Evolutionary conservation across 2,329 filamentous ascomycete species (phyloP).

Genomic region (Parafenestella ontariensis): DNA sequence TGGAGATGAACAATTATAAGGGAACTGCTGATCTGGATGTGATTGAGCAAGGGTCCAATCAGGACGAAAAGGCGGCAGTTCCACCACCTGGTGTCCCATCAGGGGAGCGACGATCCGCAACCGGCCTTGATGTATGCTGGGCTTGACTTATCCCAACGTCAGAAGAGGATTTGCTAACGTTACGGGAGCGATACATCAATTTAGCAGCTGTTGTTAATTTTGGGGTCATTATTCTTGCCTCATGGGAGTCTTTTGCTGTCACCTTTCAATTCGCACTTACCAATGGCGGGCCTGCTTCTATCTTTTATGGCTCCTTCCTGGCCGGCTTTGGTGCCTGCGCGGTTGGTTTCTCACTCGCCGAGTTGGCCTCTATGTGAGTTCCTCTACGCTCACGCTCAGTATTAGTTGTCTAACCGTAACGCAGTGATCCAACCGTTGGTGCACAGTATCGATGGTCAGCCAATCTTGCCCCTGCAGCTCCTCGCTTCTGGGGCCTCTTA

Average conservation of each 20-base stretch:
- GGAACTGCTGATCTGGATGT: conserved; percentile 17
- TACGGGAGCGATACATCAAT: conserved; percentile 35
- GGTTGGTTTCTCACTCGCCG: conserved; percentile 42
- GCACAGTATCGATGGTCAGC: conserved; percentile 45
- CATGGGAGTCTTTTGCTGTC: conserved; percentile 36
- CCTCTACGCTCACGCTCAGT: too few relatives aligned
- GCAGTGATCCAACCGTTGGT: conserved; percentile 40
- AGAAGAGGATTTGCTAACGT: not conserved
- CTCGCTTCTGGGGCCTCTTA: conserved; percentile 37
- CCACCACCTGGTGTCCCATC: conserved; percentile 1
- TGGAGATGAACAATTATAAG: conserved; percentile 22
- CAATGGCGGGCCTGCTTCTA: conserved; percentile 40
- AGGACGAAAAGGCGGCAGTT: conserved; percentile 11
- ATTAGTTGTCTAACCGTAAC: not conserved
- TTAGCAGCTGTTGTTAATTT: conserved; percentile 33
- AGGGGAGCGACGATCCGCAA: conserved; percentile 1
- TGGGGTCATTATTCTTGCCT: conserved; percentile 29
- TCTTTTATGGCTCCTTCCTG: conserved; percentile 39
- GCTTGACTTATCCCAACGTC: not conserved
- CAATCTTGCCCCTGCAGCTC: conserved; percentile 31
- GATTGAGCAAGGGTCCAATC: conserved; percentile 17
- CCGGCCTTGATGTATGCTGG: conserved; percentile 17
- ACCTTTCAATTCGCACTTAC: conserved; percentile 35
- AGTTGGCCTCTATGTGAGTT: conserved; percentile 41
- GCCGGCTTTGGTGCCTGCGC: conserved; percentile 35